Conservation (phyloP, 2,329 filamentous ascomycete species). For the Fusarium hostae region DNA sequence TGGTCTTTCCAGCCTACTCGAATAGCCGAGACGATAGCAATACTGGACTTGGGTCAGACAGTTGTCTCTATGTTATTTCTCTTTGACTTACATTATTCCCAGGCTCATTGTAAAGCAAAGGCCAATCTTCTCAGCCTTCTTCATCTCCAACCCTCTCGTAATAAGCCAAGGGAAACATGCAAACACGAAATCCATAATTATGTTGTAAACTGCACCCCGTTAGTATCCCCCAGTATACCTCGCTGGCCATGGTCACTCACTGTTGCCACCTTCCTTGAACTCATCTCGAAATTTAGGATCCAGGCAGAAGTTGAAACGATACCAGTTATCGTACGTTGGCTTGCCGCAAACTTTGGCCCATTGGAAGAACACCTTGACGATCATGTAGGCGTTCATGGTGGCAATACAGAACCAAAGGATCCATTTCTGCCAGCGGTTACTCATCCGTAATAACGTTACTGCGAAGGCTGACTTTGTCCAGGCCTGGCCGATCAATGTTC, state of each 20-base stretch:
- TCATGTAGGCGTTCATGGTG: slow-evolving; percentile 60
- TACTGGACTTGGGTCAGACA: slow-evolving; percentile 38
- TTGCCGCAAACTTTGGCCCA: slow-evolving; percentile 60
- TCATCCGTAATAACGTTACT: slow-evolving; percentile 54
- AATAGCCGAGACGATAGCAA: slow-evolving; percentile 60
- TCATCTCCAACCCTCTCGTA: slow-evolving; percentile 60
- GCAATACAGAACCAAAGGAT: slow-evolving; percentile 62
- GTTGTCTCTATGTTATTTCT: accelerated
- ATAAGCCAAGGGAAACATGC: slow-evolving; percentile 62
- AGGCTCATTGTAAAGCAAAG: slow-evolving; percentile 63
- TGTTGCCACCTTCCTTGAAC: slow-evolving; percentile 63
- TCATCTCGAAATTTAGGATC: slow-evolving; percentile 51
- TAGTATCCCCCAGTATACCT: not conserved
- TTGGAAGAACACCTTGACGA: slow-evolving; percentile 60
- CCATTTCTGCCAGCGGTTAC: slow-evolving; percentile 55
- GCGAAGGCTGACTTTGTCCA: slow-evolving; percentile 53
- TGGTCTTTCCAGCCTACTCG: slow-evolving; percentile 61
- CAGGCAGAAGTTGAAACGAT: slow-evolving; percentile 59
- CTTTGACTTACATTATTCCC: slow-evolving; percentile 54
- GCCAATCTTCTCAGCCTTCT: slow-evolving; percentile 59
- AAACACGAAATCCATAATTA: slow-evolving; percentile 64
- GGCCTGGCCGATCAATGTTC: slow-evolving; percentile 51
- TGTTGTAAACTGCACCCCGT: slow-evolving; percentile 58
- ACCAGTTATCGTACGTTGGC: slow-evolving; percentile 57
- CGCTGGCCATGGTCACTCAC: slow-evolving; percentile 46